A percentile compares a stretch with the other conserved stretches of the same genome.
These are phyloP conservation scores for Trametes gibbosa DNA, from an alignment of 768 basidiomycete genomes.

Conservation along the genomic window DNA sequence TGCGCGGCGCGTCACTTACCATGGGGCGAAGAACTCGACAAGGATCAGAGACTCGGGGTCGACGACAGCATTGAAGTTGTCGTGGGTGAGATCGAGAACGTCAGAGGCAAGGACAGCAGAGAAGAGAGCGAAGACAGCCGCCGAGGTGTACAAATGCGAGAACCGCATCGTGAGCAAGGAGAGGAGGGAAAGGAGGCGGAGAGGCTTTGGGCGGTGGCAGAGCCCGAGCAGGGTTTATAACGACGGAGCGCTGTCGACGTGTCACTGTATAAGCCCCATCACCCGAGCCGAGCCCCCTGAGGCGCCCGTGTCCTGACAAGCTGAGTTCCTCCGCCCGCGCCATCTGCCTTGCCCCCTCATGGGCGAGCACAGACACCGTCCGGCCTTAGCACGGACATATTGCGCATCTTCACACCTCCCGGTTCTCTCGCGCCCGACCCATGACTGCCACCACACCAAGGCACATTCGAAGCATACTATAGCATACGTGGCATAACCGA, in stretches of 20 bases:
- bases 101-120: conserved; percentile 65
- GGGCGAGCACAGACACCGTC: not conserved
- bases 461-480: conserved; percentile 6
- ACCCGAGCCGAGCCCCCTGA: conserved; percentile 8
- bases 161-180: conserved; percentile 57
- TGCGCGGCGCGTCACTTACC: conserved; percentile 40
- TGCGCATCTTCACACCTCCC: conserved; percentile 4
- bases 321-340: not conserved
- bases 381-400: conserved; percentile 18
- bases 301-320: not conserved
- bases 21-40: conserved; percentile 95
- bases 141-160: conserved; percentile 44
- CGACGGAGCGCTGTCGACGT: conserved; percentile 37
- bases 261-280: conserved; percentile 35
- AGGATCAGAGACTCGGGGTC: conserved; percentile 70
- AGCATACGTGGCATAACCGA: conserved; percentile 19
- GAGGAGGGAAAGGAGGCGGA: conserved; percentile 14
- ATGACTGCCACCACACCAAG: conserved; percentile 6
- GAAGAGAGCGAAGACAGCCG: conserved; percentile 53
- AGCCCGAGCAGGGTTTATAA: conserved; percentile 25
- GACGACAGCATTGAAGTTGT: conserved; percentile 67
- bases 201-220: conserved; percentile 9
- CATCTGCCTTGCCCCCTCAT: not conserved
- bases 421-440: not conserved
- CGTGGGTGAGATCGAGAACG: conserved; percentile 72